These are phyloP conservation scores for Apiospora phragmitis DNA, from an alignment of 2,329 filamentous ascomycete genomes.

Conservation along the genomic window DNA sequence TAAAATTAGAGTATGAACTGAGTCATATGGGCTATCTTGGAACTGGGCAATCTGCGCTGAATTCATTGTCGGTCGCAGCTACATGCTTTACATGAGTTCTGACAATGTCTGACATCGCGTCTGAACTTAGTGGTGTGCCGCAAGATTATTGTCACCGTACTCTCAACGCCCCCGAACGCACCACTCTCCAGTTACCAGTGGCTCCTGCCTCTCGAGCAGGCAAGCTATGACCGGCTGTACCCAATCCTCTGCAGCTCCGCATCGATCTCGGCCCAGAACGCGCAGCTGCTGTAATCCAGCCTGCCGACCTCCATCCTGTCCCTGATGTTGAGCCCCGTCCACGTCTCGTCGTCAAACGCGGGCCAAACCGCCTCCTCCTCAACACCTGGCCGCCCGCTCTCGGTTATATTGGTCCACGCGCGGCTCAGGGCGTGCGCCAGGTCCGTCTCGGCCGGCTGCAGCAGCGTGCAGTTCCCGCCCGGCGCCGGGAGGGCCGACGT, in stretches of 20 bases:
- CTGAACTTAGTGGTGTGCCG: too few relatives aligned
- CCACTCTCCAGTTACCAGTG: background rate
- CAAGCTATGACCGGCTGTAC: background rate
- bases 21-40: too few relatives aligned
- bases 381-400: conserved; percentile 19
- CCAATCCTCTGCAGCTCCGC: conserved; percentile 11
- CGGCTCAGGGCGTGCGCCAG: conserved; percentile 24
- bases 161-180: too few relatives aligned
- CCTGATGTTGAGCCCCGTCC: conserved; percentile 17
- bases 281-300: conserved; percentile 21
- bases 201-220: too few relatives aligned
- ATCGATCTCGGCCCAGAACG: conserved; percentile 23
- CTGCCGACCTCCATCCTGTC: conserved; percentile 15
- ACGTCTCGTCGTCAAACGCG: conserved; percentile 16
- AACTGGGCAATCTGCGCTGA: too few relatives aligned
- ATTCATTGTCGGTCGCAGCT: too few relatives aligned
- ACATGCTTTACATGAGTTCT: too few relatives aligned
- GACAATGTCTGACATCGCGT: too few relatives aligned
- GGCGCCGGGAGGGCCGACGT: conserved; percentile 23
- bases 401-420: conserved; percentile 30
- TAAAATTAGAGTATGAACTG: too few relatives aligned
- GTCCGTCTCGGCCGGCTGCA: conserved; percentile 20
- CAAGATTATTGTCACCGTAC: too few relatives aligned
- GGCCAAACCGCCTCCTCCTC: conserved; percentile 19
- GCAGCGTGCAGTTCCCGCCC: conserved; percentile 26